Conservation (phyloP, 139 green algal species). For the Astrephomene gubernaculifera region DNA sequence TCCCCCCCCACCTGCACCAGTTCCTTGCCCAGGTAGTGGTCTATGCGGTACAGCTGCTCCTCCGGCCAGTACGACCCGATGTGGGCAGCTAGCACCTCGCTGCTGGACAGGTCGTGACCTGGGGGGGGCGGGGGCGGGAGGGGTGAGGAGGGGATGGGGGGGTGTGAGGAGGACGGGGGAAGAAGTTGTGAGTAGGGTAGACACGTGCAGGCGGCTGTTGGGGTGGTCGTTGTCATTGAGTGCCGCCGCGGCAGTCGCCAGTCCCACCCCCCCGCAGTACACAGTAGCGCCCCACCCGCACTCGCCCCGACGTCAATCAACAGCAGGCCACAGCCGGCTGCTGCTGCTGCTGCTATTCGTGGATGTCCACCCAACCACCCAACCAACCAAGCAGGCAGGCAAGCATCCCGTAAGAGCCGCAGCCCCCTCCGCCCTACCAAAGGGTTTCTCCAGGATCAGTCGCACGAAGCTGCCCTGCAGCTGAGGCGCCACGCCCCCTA, state of each 20-base stretch:
- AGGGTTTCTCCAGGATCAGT: slow-evolving; percentile 91
- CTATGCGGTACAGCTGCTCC: slow-evolving; percentile 95
- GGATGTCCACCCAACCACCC: background rate
- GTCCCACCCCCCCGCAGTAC: too few species aligned
- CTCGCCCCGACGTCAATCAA: too few species aligned
- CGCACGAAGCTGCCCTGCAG: slow-evolving; percentile 62
- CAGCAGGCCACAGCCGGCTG: too few species aligned
- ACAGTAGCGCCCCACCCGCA: too few species aligned
- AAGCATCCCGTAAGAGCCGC: too few species aligned
- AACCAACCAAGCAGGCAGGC: too few species aligned
- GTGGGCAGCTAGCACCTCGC: slow-evolving; percentile 82
- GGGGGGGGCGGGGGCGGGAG: background rate
- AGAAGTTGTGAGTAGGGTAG: background rate
- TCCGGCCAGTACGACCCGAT: slow-evolving; percentile 89
- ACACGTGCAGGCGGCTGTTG: too few species aligned
- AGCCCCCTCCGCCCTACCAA: slow-evolving; percentile 69
- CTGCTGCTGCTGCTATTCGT: too few species aligned
- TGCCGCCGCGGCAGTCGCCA: too few species aligned
- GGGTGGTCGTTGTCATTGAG: too few species aligned
- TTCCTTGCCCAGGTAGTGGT: slow-evolving; percentile 99
- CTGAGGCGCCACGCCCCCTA: background rate
- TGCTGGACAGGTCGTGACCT: slow-evolving; percentile 81
- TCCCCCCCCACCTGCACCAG: slow-evolving; percentile 72
- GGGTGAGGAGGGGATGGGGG: too few species aligned
- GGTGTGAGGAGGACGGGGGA: background rate